Evolutionary conservation across 148 eudicot genomes (phyloP).

Genomic region (Rhododendron griersonianum): DNA sequence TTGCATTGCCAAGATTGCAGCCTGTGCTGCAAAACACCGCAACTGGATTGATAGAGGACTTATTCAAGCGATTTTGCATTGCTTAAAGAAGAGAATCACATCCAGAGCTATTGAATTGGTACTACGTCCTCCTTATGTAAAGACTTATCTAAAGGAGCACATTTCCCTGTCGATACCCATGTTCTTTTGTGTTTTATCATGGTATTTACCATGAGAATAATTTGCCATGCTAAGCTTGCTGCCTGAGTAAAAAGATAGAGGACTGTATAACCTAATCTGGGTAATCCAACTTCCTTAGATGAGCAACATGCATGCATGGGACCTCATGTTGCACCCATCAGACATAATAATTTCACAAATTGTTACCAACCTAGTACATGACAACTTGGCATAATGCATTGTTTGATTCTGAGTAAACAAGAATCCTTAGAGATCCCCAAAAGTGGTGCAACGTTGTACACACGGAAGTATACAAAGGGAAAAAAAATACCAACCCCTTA

Average conservation of each 20-base stretch:
- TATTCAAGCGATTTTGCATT: background rate
- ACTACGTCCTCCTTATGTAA: background rate
- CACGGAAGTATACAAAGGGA: background rate
- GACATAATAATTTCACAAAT: background rate
- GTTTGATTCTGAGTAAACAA: background rate
- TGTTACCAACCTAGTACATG: background rate
- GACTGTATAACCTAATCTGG: background rate
- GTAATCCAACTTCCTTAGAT: background rate
- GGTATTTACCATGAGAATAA: background rate
- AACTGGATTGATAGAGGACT: background rate
- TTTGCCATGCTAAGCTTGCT: background rate
- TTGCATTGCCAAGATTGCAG: background rate
- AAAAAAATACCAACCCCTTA: background rate
- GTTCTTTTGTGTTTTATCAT: background rate
- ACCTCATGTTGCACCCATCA: background rate
- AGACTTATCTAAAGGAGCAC: background rate
- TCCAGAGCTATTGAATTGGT: background rate
- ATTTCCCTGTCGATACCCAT: background rate
- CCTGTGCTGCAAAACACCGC: background rate
- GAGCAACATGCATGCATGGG: background rate
- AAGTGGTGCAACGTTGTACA: background rate
- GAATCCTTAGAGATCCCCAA: background rate
- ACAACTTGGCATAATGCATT: background rate
- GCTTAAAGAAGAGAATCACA: background rate
- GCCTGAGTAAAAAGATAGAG: background rate